phyloP scores from a whole-genome alignment of 306 rosid genomes.

The Corylus heterophylla region DNA sequence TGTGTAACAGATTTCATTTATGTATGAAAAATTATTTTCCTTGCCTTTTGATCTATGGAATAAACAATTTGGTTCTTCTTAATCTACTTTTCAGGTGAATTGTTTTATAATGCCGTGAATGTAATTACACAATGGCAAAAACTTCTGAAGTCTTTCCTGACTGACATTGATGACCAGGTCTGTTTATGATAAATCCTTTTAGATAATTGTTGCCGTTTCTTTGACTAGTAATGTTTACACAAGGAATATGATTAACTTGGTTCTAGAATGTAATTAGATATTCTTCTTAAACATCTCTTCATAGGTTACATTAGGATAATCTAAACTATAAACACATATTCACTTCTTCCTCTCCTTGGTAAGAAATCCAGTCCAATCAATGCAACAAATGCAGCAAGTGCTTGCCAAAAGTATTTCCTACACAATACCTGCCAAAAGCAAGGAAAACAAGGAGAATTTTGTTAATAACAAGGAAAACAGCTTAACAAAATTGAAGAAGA shows the following conservation, averaged over 20 bases:
- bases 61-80: conserved; percentile 6
- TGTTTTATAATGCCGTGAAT: conserved; percentile 50
- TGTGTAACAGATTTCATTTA: background rate
- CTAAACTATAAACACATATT: too few relatives aligned
- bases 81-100: conserved; percentile 51
- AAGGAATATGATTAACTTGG: background rate
- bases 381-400: too few relatives aligned
- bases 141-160: conserved; percentile 66
- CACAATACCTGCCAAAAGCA: too few relatives aligned
- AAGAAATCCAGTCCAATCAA: too few relatives aligned
- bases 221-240: background rate
- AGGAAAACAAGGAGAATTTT: too few relatives aligned
- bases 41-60: background rate
- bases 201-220: background rate
- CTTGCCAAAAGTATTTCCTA: too few relatives aligned
- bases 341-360: too few relatives aligned
- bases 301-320: too few relatives aligned
- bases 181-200: conserved; percentile 18
- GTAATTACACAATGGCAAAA: conserved; percentile 70
- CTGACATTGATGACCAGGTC: conserved; percentile 91
- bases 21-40: background rate
- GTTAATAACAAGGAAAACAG: too few relatives aligned
- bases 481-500: too few relatives aligned
- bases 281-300: too few relatives aligned
- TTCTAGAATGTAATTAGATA: conserved; percentile 4